Evolutionary conservation across 2,329 filamentous ascomycete species (phyloP).

Genomic region (Westerdykella aurantiaca): DNA sequence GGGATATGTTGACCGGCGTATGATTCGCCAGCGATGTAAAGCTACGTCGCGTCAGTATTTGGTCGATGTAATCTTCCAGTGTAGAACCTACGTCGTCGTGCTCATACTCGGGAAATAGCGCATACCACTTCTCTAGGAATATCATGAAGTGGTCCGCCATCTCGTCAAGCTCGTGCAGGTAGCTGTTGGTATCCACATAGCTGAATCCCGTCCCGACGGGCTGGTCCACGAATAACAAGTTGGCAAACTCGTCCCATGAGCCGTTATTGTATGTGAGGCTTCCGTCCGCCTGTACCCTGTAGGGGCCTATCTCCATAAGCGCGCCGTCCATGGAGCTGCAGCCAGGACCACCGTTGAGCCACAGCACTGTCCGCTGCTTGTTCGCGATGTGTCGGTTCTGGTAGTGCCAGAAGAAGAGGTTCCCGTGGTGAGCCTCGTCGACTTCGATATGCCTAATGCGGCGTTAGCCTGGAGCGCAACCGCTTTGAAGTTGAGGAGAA

Average conservation of each 20-base stretch:
- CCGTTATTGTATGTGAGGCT: constrained; percentile 78
- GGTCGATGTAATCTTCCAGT: not conserved
- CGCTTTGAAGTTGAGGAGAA: constrained; percentile 16
- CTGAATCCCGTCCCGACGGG: constrained; percentile 96
- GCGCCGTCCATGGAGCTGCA: constrained; percentile 97
- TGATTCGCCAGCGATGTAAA: constrained; percentile 93
- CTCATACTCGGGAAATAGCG: constrained; percentile 84
- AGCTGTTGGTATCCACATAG: constrained; percentile 86
- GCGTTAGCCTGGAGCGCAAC: constrained; percentile 3
- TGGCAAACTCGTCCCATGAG: constrained; percentile 98
- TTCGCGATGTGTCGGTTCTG: constrained; percentile 94
- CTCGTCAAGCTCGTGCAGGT: constrained; percentile 73
- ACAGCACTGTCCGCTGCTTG: constrained; percentile 83
- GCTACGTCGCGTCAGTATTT: constrained; percentile 45
- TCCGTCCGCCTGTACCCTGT: constrained; percentile 69
- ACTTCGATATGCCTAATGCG: constrained; percentile 78
- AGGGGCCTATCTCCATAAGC: constrained; percentile 93
- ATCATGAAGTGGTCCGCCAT: constrained; percentile 85
- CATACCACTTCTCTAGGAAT: constrained; percentile 90
- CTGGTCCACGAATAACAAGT: constrained; percentile 93
- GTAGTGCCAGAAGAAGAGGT: constrained; percentile 98
- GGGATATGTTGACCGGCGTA: constrained; percentile 97
- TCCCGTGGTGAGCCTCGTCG: constrained; percentile 75
- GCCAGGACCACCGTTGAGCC: constrained; percentile 94
- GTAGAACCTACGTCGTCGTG: constrained; percentile 71